Conservation (phyloP, 345 rosid species). For the Kernera saxatilis region DNA sequence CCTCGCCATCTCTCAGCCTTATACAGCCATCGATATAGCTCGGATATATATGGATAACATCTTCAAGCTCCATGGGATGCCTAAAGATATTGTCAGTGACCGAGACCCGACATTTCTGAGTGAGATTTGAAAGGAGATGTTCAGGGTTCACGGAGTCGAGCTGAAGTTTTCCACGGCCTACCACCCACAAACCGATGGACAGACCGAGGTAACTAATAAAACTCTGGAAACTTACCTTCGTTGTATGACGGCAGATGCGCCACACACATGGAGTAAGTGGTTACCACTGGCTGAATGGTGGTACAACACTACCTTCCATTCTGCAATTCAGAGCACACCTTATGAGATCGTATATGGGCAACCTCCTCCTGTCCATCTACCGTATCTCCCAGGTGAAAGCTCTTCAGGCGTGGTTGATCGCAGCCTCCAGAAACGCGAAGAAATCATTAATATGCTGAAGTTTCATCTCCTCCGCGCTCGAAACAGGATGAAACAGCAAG, state of each 20-base stretch:
- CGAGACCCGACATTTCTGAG: not conserved
- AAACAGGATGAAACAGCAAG: too few species aligned
- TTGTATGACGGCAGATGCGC: not conserved
- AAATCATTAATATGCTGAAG: too few species aligned
- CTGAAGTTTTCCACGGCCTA: not conserved
- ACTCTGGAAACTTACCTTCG: not conserved
- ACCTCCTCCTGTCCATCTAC: not conserved
- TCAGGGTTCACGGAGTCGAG: not conserved
- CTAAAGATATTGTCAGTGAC: not conserved
- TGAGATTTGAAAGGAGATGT: not conserved
- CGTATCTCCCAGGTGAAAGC: too few species aligned
- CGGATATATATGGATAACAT: too few species aligned
- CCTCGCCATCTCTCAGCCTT: not conserved
- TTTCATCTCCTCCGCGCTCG: too few species aligned
- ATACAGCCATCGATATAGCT: not conserved
- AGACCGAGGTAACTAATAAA: too few species aligned
- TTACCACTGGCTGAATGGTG: not conserved
- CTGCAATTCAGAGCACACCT: not conserved
- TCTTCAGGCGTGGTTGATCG: too few species aligned
- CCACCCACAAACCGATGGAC: not conserved
- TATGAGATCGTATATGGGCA: not conserved
- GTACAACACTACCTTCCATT: not conserved
- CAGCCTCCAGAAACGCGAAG: too few species aligned
- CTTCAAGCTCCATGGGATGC: not conserved
- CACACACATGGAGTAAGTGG: not conserved